Evolutionary conservation across 2,329 filamentous ascomycete genomes (phyloP).

Genomic region (Zasmidium citrigriseum): DNA sequence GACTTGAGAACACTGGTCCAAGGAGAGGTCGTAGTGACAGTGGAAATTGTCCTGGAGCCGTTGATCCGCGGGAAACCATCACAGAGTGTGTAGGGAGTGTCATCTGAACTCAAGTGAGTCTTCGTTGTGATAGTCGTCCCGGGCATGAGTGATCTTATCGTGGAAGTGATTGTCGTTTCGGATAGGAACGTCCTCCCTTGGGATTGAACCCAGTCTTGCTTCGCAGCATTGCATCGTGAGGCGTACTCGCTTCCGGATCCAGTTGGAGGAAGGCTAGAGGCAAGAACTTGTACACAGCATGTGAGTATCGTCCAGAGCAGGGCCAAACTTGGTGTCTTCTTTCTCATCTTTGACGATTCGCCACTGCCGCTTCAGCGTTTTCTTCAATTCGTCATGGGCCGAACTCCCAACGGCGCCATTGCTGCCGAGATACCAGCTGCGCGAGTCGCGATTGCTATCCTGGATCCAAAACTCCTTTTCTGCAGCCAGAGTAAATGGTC

Average conservation of each 20-base stretch:
- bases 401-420: background rate
- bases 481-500: background rate
- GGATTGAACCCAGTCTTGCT: constrained; percentile 7
- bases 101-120: constrained; percentile 4
- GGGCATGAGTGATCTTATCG: background rate
- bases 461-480: too few relatives aligned
- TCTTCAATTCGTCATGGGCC: background rate
- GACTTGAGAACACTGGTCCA: background rate
- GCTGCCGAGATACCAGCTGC: background rate
- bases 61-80: constrained; percentile 26
- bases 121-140: constrained; percentile 8
- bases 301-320: background rate
- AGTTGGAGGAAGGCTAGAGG: background rate
- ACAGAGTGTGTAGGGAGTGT: constrained; percentile 23
- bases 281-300: background rate
- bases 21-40: background rate
- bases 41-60: constrained; percentile 15
- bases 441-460: background rate
- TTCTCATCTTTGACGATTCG: background rate
- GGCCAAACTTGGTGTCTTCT: background rate
- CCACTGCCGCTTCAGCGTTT: background rate
- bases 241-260: constrained; percentile 9
- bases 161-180: constrained; percentile 6
- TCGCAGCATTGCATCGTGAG: constrained; percentile 12
- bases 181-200: constrained; percentile 7